Conservation (phyloP, 228 moss, liverwort and hornwort species). For the Sphagnum magellanicum region DNA sequence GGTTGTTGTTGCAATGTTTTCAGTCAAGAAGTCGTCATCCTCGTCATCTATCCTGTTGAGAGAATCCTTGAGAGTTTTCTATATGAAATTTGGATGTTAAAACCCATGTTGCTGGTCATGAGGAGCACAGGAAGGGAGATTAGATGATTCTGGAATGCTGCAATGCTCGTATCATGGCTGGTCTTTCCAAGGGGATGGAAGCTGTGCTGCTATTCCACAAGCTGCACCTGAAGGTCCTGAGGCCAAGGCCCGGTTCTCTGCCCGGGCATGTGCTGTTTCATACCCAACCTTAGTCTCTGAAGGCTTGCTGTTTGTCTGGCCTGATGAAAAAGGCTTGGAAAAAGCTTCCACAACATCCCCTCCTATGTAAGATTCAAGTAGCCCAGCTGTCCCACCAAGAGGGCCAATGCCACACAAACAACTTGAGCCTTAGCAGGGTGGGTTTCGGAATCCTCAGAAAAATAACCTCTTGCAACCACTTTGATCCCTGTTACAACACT, state of each 20-base stretch:
- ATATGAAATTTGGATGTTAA: no score
- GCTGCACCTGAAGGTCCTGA: conserved; percentile 69
- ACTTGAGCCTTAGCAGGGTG: background rate
- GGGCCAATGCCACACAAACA: background rate
- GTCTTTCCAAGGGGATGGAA: conserved; percentile 89
- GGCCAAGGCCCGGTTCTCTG: conserved; percentile 65
- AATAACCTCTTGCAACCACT: background rate
- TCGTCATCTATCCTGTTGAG: no score
- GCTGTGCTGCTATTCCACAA: conserved; percentile 84
- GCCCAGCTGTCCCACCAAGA: background rate
- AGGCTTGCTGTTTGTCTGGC: conserved; percentile 94
- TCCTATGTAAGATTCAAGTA: conserved; percentile 34
- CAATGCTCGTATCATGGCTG: conserved; percentile 99
- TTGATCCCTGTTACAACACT: background rate
- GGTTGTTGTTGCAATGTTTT: no score
- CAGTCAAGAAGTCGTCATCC: no score
- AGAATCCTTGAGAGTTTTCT: no score
- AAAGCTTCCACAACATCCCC: conserved; percentile 58
- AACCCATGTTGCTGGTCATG: no score
- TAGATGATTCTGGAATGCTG: conserved; percentile 88
- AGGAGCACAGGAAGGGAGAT: conserved; percentile 67
- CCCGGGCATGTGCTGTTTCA: conserved; percentile 68
- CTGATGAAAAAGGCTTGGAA: conserved; percentile 85
- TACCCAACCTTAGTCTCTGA: conserved; percentile 60
- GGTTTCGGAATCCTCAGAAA: background rate